Conservation (phyloP, 108 stramenopile species). For the Cyclotella distinguenda region DNA sequence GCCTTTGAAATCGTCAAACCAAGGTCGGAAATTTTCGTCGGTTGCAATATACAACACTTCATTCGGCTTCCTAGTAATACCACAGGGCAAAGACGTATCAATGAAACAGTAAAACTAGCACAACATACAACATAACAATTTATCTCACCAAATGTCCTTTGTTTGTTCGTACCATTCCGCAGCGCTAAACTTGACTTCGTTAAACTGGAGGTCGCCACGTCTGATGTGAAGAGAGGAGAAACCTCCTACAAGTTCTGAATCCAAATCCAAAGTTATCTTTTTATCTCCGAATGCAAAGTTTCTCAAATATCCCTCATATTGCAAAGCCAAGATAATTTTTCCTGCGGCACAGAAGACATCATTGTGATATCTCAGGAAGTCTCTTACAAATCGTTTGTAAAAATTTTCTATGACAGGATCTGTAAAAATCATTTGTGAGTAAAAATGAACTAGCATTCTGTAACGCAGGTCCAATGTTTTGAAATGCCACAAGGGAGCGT, state of each 20-base stretch:
- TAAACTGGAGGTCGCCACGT: slow-evolving; percentile 51
- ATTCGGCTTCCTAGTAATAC: slow-evolving; percentile 20
- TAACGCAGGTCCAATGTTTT: slow-evolving; percentile 32
- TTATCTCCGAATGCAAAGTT: slow-evolving; percentile 16
- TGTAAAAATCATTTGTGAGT: slow-evolving; percentile 48
- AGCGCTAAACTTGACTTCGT: slow-evolving; percentile 45
- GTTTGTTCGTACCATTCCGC: slow-evolving; percentile 43
- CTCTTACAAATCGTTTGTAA: slow-evolving; percentile 78
- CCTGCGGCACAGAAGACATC: slow-evolving; percentile 88
- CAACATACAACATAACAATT: neutral
- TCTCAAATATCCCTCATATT: slow-evolving; percentile 52
- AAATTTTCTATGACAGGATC: slow-evolving; percentile 46
- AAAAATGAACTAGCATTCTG: slow-evolving; percentile 73
- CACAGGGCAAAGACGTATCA: neutral
- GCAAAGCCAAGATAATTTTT: slow-evolving; percentile 78
- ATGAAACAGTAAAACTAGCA: neutral
- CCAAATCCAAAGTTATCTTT: slow-evolving; percentile 23
- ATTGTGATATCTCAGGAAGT: slow-evolving; percentile 81
- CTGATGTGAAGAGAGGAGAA: slow-evolving; percentile 58
- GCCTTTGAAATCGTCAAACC: slow-evolving; percentile 71
- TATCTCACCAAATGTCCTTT: slow-evolving; percentile 33
- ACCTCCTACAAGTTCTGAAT: slow-evolving; percentile 40
- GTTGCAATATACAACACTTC: slow-evolving; percentile 84
- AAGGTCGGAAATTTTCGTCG: slow-evolving; percentile 78
- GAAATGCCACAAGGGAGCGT: slow-evolving; percentile 56